A percentile compares a stretch with the other conserved stretches of the same genome.
These are phyloP conservation scores for Ocimum tenuiflorum DNA, from an alignment of 257 asterid species.

Conservation along the genomic window DNA sequence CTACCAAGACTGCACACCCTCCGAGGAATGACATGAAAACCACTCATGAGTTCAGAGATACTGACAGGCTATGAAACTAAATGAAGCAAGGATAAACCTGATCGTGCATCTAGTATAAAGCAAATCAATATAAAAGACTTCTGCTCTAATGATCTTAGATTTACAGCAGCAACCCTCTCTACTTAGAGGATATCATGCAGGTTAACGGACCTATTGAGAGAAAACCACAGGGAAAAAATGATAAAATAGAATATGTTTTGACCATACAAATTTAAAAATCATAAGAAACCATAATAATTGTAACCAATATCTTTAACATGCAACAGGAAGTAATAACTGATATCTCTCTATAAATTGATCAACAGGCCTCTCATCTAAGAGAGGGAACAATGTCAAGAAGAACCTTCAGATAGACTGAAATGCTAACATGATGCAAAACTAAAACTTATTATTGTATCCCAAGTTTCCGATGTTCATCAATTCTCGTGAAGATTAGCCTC, in stretches of 20 bases:
- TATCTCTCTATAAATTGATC: background rate
- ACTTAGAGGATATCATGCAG: background rate
- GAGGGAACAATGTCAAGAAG: background rate
- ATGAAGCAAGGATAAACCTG: background rate
- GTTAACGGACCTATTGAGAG: background rate
- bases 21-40: background rate
- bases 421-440: background rate
- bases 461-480: conserved; percentile 9
- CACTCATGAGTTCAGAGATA: background rate
- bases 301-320: background rate
- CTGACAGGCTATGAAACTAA: background rate
- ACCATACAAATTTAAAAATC: background rate
- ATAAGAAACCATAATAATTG: background rate
- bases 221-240: background rate
- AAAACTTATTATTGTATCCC: background rate
- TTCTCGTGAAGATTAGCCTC: background rate
- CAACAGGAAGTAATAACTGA: background rate
- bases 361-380: background rate
- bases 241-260: background rate
- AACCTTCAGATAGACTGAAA: background rate
- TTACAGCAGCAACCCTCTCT: background rate
- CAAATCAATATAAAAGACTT: background rate
- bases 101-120: background rate
- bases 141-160: background rate
- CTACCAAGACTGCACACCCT: background rate